Conservation (phyloP, 2,329 filamentous ascomycete genomes). For the Fusarium subtropicale region DNA sequence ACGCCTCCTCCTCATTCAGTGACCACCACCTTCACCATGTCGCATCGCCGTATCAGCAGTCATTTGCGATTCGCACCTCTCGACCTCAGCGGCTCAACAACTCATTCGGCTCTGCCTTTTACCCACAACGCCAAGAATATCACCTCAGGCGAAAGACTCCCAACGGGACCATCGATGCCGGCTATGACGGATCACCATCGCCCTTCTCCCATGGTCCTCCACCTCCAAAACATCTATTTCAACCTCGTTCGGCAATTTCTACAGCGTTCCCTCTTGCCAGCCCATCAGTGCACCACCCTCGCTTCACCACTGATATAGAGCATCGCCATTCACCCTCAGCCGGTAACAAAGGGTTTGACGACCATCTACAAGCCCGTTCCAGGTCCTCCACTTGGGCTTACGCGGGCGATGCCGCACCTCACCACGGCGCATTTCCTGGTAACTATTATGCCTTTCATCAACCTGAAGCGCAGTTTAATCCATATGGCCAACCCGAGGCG, state of each 20-base stretch:
- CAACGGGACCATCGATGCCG: constrained; percentile 89
- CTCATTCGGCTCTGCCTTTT: constrained; percentile 28
- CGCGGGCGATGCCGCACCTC: constrained; percentile 20
- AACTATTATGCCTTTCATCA: constrained; percentile 27
- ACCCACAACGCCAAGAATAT: constrained; percentile 68
- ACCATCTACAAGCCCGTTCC: constrained; percentile 27
- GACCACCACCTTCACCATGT: constrained; percentile 48
- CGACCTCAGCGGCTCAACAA: constrained; percentile 43
- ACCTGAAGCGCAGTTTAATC: constrained; percentile 30
- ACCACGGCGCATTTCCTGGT: constrained; percentile 28
- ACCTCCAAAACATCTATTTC: constrained; percentile 83
- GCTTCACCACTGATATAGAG: constrained; percentile 25
- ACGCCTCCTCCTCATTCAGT: constrained; percentile 29
- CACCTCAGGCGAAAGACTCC: constrained; percentile 92
- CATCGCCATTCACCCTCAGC: constrained; percentile 27
- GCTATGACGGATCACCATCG: constrained; percentile 86
- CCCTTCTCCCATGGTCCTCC: constrained; percentile 80
- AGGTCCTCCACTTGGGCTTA: constrained; percentile 34
- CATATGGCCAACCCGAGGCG: constrained; percentile 31
- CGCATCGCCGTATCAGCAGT: constrained; percentile 41
- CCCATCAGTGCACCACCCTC: constrained; percentile 27
- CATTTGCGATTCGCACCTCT: constrained; percentile 51
- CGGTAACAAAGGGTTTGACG: constrained; percentile 26
- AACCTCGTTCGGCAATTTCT: constrained; percentile 64
- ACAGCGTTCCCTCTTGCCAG: constrained; percentile 31